phyloP scores from a whole-genome alignment of 176 grass and related monocot species.

The Coix lacrymajobi region DNA sequence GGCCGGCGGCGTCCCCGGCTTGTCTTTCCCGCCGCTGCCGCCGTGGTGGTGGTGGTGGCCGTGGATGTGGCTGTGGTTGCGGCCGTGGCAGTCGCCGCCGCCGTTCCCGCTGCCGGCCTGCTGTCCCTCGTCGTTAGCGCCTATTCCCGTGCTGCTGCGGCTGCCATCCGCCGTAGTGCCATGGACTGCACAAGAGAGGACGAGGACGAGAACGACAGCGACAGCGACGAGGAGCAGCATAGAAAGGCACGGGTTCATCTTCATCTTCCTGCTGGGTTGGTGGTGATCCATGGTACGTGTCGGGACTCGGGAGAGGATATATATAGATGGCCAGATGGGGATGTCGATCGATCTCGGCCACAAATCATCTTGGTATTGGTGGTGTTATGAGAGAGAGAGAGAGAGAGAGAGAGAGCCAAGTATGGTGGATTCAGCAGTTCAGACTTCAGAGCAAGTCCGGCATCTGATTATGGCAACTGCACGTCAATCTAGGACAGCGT shows the following conservation, averaged over 20 bases:
- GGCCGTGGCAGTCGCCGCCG: background rate
- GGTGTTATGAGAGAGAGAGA: no score
- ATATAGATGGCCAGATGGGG: no score
- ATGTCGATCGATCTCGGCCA: no score
- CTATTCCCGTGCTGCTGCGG: background rate
- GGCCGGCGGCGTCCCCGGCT: background rate
- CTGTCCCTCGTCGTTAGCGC: background rate
- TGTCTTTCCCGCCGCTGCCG: background rate
- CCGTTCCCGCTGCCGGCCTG: background rate
- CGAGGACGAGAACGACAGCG: background rate
- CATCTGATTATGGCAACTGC: background rate
- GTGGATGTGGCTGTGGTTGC: background rate
- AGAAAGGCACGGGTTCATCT: background rate
- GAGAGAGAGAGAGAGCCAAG: no score
- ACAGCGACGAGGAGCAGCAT: background rate
- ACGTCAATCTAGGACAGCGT: background rate
- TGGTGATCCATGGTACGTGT: constrained; percentile 5
- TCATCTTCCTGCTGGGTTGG: no score
- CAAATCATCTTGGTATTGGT: no score
- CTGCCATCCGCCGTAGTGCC: background rate
- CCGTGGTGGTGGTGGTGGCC: background rate
- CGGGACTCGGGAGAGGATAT: no score
- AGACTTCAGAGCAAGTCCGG: background rate
- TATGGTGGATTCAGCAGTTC: no score
- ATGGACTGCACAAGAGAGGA: background rate